These are phyloP conservation scores for Leccinum subtestaceum DNA, from an alignment of 768 basidiomycete genomes.

Conservation along the genomic window DNA sequence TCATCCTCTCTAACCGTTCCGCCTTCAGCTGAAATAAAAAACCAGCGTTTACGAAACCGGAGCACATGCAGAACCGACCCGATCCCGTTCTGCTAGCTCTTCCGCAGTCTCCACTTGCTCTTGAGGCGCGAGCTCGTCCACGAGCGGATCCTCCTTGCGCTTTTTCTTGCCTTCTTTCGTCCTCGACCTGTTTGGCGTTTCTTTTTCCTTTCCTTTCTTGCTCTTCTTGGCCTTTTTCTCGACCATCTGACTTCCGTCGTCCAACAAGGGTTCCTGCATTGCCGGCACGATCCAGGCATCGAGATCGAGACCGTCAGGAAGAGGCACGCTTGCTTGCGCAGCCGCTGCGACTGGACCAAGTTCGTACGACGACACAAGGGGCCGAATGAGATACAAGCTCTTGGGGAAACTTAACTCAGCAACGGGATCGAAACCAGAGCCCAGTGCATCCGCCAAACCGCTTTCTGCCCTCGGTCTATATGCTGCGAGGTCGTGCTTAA, in stretches of 20 bases:
- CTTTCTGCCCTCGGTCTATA: conserved; percentile 44
- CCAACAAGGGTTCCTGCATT: conserved; percentile 30
- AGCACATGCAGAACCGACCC: conserved; percentile 42
- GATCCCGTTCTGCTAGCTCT: conserved; percentile 57
- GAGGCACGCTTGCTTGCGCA: conserved; percentile 78
- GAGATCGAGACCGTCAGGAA: conserved; percentile 85
- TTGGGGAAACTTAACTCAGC: conserved; percentile 69
- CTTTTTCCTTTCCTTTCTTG: conserved; percentile 49
- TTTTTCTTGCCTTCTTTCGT: conserved; percentile 46
- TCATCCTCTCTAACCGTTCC: conserved; percentile 70
- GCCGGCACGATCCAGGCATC: conserved; percentile 83
- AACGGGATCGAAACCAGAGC: conserved; percentile 38
- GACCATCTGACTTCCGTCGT: conserved; percentile 38
- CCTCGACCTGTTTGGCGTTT: conserved; percentile 24
- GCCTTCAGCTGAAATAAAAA: conserved; percentile 56
- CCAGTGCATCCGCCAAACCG: conserved; percentile 38
- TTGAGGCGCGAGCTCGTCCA: conserved; percentile 38
- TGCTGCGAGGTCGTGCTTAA: conserved; percentile 65
- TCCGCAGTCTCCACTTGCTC: conserved; percentile 53
- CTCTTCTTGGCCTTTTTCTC: conserved; percentile 41
- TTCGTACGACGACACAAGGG: conserved; percentile 73
- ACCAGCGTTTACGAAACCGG: not conserved
- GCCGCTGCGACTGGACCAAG: conserved; percentile 78
- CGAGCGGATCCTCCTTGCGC: conserved; percentile 25
- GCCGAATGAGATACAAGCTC: conserved; percentile 81